Evolutionary conservation across 1,284 basidiomycete species (phyloP), one percentile per base, ranked within the genome.

Genomic region (Ceratobasidium sp.): DNA sequence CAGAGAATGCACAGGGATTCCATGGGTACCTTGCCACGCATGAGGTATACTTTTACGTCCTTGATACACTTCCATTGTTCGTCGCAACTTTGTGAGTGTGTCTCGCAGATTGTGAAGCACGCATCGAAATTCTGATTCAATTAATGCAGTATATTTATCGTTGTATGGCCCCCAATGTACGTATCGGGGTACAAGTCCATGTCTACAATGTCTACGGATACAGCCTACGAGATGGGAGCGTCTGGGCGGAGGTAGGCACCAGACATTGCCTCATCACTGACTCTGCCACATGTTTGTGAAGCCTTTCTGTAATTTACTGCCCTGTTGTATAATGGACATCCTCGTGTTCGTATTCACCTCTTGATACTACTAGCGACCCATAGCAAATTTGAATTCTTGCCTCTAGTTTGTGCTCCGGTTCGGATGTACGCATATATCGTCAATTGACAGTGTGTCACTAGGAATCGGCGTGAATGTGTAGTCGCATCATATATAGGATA

Each of bases 1-100:
- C 86, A 34, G 89, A 91, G 74, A 80, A 89, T 22, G 84, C 84
- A 6, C 80, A 90, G 77, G 90, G 89, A 22, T 89, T 83, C 76
- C 75, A 78, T 31, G 89, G 89, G 1, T 80, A 81, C 56, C 80
- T 91, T 12, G 83, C 86, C 7, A 88, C 84, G 0, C 84, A 84
- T 22, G 87, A 89, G 76, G 75, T 77, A 0, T 85, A 83, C 75
- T 91, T 91, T 78, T 89, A 90, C 73, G 83, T 78, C 0, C 80
- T 91, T 34, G 89, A 91, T 75, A 87, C 87, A 0, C 79, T 88
- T 7, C 87, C 87, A 13, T 80, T 90, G 5, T 83, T 87, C 71
- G 75, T 90, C 56, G 87, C 88, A 42, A 84, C 87, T 20, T n/a
- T 53, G 49, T 53, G 54, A 45, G 50, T 35, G 13, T 4, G n/a